These are phyloP conservation scores for Umbelopsis ramanniana DNA, from an alignment of 192 early-diverging fungal genomes.

Conservation along the genomic window DNA sequence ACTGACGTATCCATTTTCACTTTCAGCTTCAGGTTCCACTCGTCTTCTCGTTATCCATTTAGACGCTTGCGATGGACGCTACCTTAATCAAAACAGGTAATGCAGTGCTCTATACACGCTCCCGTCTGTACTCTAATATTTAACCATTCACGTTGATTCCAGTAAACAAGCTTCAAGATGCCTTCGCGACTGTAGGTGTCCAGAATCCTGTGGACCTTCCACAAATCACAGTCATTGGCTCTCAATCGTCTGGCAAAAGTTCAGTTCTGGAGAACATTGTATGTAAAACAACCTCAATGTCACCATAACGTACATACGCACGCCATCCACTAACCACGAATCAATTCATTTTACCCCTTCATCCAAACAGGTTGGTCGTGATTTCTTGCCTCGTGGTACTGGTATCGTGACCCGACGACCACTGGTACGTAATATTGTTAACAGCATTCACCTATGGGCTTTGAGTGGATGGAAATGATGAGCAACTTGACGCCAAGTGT, in stretches of 20 bases:
- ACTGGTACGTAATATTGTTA: constrained; percentile 57
- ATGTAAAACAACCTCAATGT: background rate
- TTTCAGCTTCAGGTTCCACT: constrained; percentile 22
- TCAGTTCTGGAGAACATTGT: constrained; percentile 99
- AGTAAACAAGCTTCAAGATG: constrained; percentile 90
- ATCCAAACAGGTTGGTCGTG: constrained; percentile 70
- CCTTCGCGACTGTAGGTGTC: constrained; percentile 87
- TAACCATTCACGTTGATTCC: background rate
- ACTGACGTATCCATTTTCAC: constrained; percentile 19
- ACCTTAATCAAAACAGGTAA: constrained; percentile 56
- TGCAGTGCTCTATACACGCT: background rate
- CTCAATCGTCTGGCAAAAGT: constrained; percentile 91
- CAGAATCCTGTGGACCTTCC: constrained; percentile 90
- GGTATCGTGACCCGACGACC: constrained; percentile 98
- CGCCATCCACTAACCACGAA: background rate
- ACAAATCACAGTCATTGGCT: constrained; percentile 87
- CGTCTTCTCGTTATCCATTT: constrained; percentile 9
- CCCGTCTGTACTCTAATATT: background rate
- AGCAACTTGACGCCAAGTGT: background rate
- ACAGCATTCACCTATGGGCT: background rate
- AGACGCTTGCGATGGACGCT: constrained; percentile 49
- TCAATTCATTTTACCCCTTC: background rate
- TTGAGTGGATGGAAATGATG: background rate
- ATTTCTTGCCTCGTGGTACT: constrained; percentile 96
- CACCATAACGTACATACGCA: background rate